Conservation (phyloP, 169 alveolate genomes). For the Eimeria acervulina region DNA sequence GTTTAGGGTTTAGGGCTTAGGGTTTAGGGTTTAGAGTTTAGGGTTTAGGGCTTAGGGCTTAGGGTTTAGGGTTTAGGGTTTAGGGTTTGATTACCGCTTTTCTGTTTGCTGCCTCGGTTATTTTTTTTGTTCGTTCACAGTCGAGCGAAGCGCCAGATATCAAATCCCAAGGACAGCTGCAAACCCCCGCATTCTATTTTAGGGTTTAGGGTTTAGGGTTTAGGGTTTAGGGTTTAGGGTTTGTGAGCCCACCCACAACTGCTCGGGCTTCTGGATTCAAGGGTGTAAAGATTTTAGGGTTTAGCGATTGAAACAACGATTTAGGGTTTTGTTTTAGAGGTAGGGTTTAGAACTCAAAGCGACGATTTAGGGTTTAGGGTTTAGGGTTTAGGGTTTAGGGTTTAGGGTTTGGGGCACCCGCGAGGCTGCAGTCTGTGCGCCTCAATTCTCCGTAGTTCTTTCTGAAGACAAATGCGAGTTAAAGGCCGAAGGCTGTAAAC, state of each 20-base stretch:
- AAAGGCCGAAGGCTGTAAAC: neutral
- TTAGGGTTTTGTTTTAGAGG: neutral
- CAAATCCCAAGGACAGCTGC: conserved; percentile 47
- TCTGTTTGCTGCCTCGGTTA: neutral
- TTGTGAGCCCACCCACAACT: neutral
- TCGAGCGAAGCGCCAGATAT: conserved; percentile 12
- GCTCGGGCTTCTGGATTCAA: neutral
- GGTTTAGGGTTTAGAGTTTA: conserved; percentile 43
- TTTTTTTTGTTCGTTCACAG: neutral
- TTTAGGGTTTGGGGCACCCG: conserved; percentile 39
- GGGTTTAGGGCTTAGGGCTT: conserved; percentile 9
- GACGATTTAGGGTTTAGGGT: conserved; percentile 3
- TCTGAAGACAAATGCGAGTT: neutral
- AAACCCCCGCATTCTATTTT: neutral
- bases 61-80: too few relatives aligned
- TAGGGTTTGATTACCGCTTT: conserved; percentile 6
- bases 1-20: conserved; percentile 36
- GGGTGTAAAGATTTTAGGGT: neutral
- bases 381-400: conserved; percentile 44
- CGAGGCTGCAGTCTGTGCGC: conserved; percentile 13
- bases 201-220: conserved; percentile 52
- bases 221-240: conserved; percentile 7
- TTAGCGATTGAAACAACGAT: neutral
- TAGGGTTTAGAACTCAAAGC: neutral
- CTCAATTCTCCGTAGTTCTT: conserved; percentile 5